Conservation (phyloP, 257 asterid genomes). For the Capsicum rhomboideum region DNA sequence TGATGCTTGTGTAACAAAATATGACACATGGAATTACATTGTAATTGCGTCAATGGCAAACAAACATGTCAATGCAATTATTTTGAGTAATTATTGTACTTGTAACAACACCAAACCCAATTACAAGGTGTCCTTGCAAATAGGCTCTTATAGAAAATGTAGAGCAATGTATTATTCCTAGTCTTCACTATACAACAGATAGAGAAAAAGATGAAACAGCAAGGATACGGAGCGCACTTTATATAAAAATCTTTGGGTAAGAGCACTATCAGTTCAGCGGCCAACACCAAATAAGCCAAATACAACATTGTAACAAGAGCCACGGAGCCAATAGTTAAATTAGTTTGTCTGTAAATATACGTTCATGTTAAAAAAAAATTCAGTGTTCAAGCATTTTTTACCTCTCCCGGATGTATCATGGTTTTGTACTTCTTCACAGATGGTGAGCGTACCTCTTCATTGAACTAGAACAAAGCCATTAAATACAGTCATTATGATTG, state of each 20-base stretch:
- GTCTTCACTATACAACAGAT: background rate
- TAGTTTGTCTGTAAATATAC: background rate
- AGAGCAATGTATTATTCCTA: background rate
- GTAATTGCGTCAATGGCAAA: background rate
- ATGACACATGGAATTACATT: background rate
- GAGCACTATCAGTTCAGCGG: background rate
- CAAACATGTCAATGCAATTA: background rate
- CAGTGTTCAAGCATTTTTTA: slow-evolving; percentile 11
- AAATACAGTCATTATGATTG: background rate
- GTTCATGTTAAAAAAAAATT: background rate
- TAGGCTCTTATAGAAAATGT: no score
- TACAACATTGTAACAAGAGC: background rate
- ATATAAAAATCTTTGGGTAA: background rate
- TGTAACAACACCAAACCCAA: background rate
- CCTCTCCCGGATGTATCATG: slow-evolving; percentile 99
- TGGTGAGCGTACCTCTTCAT: slow-evolving; percentile 95
- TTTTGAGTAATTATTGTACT: background rate
- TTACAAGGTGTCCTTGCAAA: no score
- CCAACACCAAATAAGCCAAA: background rate
- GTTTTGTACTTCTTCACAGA: slow-evolving; percentile 92
- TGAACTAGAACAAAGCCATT: slow-evolving; percentile 45
- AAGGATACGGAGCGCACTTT: background rate
- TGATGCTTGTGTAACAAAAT: background rate
- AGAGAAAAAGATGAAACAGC: background rate
- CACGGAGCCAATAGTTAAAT: background rate